Conservation (phyloP, 352 stramenopile genomes). For the Phytopythium helicoides region DNA sequence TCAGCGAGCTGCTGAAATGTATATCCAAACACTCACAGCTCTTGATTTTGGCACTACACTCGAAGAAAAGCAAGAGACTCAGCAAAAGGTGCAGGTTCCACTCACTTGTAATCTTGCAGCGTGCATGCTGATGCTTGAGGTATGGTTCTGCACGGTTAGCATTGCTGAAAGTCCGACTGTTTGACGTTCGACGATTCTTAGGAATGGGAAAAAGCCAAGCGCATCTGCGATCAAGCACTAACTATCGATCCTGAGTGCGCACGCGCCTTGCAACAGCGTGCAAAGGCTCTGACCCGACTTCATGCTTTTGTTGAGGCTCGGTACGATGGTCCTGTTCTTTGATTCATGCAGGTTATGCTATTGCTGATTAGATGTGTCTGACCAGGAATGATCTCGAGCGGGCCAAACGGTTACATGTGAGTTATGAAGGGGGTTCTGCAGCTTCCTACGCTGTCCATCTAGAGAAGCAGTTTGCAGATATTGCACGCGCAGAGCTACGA, state of each 20-base stretch:
- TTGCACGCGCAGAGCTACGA: conserved; percentile 44
- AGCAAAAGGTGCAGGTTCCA: conserved; percentile 57
- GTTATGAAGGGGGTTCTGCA: too few relatives aligned
- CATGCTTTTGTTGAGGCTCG: conserved; percentile 54
- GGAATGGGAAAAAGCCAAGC: conserved; percentile 67
- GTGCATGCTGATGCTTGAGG: conserved; percentile 73
- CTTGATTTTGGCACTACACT: conserved; percentile 52
- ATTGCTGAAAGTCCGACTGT: not conserved
- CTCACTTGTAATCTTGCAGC: conserved; percentile 78
- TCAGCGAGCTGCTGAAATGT: conserved; percentile 52
- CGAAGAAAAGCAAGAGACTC: conserved; percentile 35
- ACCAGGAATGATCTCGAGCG: conserved; percentile 31
- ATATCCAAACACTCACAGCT: conserved; percentile 66
- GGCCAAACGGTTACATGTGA: too few relatives aligned
- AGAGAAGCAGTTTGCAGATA: conserved; percentile 42
- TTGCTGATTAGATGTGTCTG: conserved; percentile 5
- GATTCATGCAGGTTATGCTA: conserved; percentile 1
- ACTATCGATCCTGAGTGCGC: conserved; percentile 35
- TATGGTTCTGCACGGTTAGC: conserved; percentile 9
- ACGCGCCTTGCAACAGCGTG: conserved; percentile 64
- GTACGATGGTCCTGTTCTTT: conserved; percentile 18
- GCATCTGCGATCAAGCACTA: conserved; percentile 61
- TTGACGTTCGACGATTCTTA: conserved; percentile 6
- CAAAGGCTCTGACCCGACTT: conserved; percentile 50
- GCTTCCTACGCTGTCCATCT: conserved; percentile 18